Evolutionary conservation across 352 stramenopile genomes (phyloP).

Genomic region (Globisporangium mamillatum): DNA sequence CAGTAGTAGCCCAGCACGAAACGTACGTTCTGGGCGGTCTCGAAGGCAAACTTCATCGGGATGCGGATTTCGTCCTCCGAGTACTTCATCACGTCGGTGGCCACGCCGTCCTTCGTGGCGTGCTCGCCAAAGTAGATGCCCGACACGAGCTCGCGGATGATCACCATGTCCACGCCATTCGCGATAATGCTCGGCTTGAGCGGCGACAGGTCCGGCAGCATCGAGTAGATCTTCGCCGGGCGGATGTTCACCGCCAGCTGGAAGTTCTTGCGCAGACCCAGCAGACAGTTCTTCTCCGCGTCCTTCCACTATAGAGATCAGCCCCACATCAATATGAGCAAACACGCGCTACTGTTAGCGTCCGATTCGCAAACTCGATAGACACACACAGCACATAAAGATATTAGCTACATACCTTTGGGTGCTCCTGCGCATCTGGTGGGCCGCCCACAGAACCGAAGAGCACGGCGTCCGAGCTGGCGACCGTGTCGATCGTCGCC

Average conservation of each 20-base stretch:
- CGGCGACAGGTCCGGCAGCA: conserved; percentile 96
- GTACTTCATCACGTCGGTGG: conserved; percentile 98
- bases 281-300: conserved; percentile 94
- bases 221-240: conserved; percentile 97
- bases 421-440: conserved; percentile 87
- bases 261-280: conserved; percentile 98
- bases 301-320: conserved; percentile 65
- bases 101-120: conserved; percentile 61
- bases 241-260: conserved; percentile 98
- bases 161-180: conserved; percentile 97
- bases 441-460: conserved; percentile 97
- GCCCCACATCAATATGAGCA: neutral
- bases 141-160: conserved; percentile 97
- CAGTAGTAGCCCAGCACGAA: too few species aligned
- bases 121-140: conserved; percentile 98
- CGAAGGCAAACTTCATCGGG: conserved; percentile 83
- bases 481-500: conserved; percentile 92
- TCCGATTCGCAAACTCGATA: neutral
- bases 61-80: conserved; percentile 89
- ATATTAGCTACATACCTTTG: conserved; percentile 44
- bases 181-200: conserved; percentile 97
- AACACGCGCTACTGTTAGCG: neutral
- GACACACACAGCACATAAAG: neutral
- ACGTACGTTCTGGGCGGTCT: conserved; percentile 76
- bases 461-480: conserved; percentile 88